These are phyloP conservation scores for Laetiporus sulphureus DNA, from an alignment of 1,284 basidiomycete genomes.

Conservation along the genomic window DNA sequence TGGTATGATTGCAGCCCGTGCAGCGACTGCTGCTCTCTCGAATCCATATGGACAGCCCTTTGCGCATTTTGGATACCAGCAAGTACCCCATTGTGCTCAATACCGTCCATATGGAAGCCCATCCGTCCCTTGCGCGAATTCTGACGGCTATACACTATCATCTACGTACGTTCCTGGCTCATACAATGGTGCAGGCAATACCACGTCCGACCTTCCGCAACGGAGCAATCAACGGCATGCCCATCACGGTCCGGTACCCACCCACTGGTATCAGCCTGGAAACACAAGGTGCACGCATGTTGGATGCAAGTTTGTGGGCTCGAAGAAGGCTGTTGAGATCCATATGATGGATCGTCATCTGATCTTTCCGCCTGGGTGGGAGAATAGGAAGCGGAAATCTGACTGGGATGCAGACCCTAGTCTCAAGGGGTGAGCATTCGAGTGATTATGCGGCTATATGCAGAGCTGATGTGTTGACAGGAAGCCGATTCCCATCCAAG, in stretches of 20 bases:
- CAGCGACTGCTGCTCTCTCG: slow-evolving; percentile 28
- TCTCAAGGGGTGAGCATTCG: slow-evolving; percentile 60
- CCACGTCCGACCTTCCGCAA: slow-evolving; percentile 1
- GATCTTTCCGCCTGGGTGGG: slow-evolving; percentile 74
- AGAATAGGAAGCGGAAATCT: slow-evolving; percentile 49
- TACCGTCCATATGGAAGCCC: slow-evolving; percentile 31
- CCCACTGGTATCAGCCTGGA: slow-evolving; percentile 58
- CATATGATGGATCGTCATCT: slow-evolving; percentile 92
- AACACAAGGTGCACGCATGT: slow-evolving; percentile 55
- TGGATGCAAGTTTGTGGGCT: slow-evolving; percentile 70
- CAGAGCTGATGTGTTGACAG: slow-evolving; percentile 28
- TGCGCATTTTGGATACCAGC: slow-evolving; percentile 18
- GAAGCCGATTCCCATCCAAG: slow-evolving; percentile 72
- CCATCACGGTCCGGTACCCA: slow-evolving; percentile 14
- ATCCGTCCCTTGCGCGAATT: too few species aligned
- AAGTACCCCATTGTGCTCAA: slow-evolving; percentile 44
- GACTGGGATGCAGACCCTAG: slow-evolving; percentile 77
- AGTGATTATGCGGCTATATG: too few species aligned
- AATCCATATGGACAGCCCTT: slow-evolving; percentile 32
- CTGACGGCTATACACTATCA: slow-evolving; percentile 52
- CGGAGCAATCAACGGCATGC: neutral
- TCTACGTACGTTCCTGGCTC: slow-evolving; percentile 36
- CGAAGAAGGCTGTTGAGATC: slow-evolving; percentile 66
- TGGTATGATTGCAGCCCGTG: slow-evolving; percentile 15
- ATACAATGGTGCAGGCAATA: slow-evolving; percentile 3